Evolutionary conservation across 495 filamentous ascomycete genomes (phyloP), one percentile per base, ranked within the genome.

Genomic region (Annulohypoxylon nitens): DNA sequence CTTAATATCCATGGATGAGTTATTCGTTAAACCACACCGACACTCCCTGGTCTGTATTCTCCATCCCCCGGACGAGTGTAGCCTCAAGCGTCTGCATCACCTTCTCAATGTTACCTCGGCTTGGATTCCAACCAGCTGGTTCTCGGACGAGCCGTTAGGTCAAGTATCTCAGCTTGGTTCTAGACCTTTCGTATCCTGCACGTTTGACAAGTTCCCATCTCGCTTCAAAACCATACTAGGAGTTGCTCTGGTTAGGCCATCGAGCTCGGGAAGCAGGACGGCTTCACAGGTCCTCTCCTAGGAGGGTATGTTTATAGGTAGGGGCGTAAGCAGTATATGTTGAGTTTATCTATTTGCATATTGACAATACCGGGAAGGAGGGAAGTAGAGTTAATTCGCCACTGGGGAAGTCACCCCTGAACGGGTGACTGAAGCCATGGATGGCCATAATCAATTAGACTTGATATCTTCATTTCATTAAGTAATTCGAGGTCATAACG

Each of bases 21-120:
- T 57, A 25, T 30, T 20, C n/a, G 30, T 18, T 20, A 25, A 16
- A 7, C 33, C 33, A 57, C 53, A 57, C 53, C 53, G 53, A 57
- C 53, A 37, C n/a, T 23, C 51, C 53, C 53, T 57, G 30, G 30
- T 30, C 30, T 57, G 2, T 11, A 57, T 3, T 57, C 5, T 57
- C 16, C 30, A 6, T 33, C 20, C 4, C 9, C 9, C 37, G 37
- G 12, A 12, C 10, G 33, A 18, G 53, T 30, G 33, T 16, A 5
- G 53, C 30, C 30, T 55, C 30, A 36, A 18, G 30, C 1, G 53
- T 55, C 36, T n/a, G n/a, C 39, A 30, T 9, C 30, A 34, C 30
- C 53, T 20, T 9, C 30, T 34, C 3, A 10, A 57, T 18, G 53
- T 20, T 36, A 7, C 53, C 33, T 57, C 2, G 16, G 10, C 33